Evolutionary conservation across 2,329 filamentous ascomycete genomes (phyloP), one percentile per base, ranked within the genome.

Genomic region (Alternaria hordeiaustralica): DNA sequence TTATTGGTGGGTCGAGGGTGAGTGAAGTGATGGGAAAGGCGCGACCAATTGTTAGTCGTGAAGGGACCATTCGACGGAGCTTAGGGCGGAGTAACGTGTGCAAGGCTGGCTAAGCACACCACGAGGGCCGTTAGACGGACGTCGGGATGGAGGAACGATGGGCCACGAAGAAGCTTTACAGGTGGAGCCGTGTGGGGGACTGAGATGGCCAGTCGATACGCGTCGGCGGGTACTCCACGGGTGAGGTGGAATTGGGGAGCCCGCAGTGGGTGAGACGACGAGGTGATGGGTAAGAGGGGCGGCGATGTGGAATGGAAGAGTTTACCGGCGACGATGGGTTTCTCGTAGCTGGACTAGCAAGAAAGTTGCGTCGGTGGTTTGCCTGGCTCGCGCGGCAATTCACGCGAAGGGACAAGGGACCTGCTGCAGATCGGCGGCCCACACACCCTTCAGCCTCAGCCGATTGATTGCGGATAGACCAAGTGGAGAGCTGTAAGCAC

Each of bases 361-460:
- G 53, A 44, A 59, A 55, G 56, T 53, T 46, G 60, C 64, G 60
- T 62, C 56, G 65, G 61, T 68, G 70, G 73, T 74, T 73, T 72
- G 69, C 68, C 69, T 74, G 72, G 71, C 68, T 73, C 61, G 68
- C 66, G 68, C 71, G 72, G 71, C 70, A 74, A 69, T 71, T 72
- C 66, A 71, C 69, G 71, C 68, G 72, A 74, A 71, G 69, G 72
- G 70, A 75, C 73, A 70, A 78, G 76, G 76, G 72, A 72, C 68
- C 47, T 71, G 64, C 53, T 76, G 76, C 73, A 76, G 76, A 77
- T 77, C 74, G 66, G 71, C 49, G 75, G 71, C 74, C 75, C 75
- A 77, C 72, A 65, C 66, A 68, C 54, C 60, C 69, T 77, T 78
- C 73, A 78, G 76, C 74, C 75, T 79, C 76, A 76, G 69, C 71